Percentiles rank a stretch among this genome's conserved stretches.
Evolutionary conservation across 169 alveolate genomes (phyloP).

Genomic region (Eimeria falciformis): DNA sequence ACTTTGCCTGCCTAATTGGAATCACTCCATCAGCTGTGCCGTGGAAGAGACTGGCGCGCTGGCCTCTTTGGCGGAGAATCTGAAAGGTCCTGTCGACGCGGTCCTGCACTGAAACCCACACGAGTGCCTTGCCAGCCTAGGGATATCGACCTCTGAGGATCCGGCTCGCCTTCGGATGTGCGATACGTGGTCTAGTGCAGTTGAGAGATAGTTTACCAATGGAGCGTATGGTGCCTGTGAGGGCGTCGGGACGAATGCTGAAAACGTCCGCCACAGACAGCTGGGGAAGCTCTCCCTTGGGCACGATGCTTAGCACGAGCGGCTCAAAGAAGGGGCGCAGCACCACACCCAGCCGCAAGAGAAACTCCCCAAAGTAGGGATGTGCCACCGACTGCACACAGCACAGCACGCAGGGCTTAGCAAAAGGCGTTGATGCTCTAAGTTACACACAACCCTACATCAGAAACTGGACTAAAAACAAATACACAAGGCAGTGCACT

Average conservation of each 20-base stretch:
- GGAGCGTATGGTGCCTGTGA: constrained; percentile 70
- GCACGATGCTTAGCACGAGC: constrained; percentile 26
- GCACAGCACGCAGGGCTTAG: not conserved
- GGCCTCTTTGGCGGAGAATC: constrained; percentile 49
- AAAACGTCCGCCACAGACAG: constrained; percentile 73
- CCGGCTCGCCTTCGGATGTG: not conserved
- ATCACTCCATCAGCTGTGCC: constrained; percentile 76
- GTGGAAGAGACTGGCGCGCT: constrained; percentile 63
- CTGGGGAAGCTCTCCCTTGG: constrained; percentile 64
- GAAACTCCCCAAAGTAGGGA: constrained; percentile 54
- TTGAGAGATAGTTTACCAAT: constrained; percentile 27
- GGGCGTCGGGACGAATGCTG: constrained; percentile 74
- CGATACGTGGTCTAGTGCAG: not conserved
- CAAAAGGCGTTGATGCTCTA: too few relatives aligned
- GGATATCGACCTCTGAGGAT: too few relatives aligned
- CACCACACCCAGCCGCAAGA: constrained; percentile 59
- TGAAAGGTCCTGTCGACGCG: not conserved
- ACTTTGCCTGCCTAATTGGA: constrained; percentile 70
- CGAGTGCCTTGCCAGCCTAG: too few relatives aligned
- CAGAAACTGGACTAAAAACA: too few relatives aligned
- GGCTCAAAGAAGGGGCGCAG: constrained; percentile 73
- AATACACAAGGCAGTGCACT: too few relatives aligned
- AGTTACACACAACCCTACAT: too few relatives aligned
- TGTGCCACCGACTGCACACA: constrained; percentile 66
- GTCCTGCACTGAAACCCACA: constrained; percentile 18